Base-by-base conservation (phyloP, 345 rosid species). In the Sisymbrium irio region DNA sequence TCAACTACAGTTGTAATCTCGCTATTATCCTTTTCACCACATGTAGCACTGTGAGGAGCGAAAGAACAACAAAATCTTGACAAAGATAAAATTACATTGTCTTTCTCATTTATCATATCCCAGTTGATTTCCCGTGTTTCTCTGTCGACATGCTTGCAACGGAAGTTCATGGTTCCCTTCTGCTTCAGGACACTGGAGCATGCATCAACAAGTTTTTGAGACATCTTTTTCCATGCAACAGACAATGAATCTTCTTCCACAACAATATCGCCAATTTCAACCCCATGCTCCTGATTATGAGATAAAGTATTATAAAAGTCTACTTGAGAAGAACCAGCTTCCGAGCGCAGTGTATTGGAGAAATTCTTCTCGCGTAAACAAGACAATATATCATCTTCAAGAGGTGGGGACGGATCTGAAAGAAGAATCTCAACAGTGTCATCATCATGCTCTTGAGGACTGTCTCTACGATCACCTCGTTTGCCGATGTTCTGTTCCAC, bases 181-280 rank as follows among this genome's bases (percentile, higher is more conserved):
- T 70, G 72, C 67, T 77, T 82, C 78, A 71, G 57, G 30, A 81
- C 75, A 50, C 79, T 80, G 69, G 80, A 81, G 67, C 77, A 95
- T 62, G 83, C 84, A 72, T 86, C 87, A 44, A 86, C 66, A 54
- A 95, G 72, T 79, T 86, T 88, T 66, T 82, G 78, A 62, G 92
- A 79, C 83, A 88, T 61, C 58, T 61, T 73, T 82, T 78, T 86
- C 99, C 99, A 95, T 65, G 97, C 97, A 60, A 79, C 84, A 71
- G 80, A 81, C 42, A 83, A 65, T n/a, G 97, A 92, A 70, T 63
- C 75, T 50, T 82, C 97, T 86, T 90, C 97, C 61, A 82, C 96
- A 53, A 81, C 80, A 79, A 95, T 85, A 73, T 86, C 88, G 56
- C 96, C 97, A 60, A 92, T 81, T 75, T 84, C 90, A 78, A 84